Percentiles rank a stretch among this genome's conserved stretches.
Evolutionary conservation across 805 yeast genomes (phyloP).

Genomic region (Pichia rugopelliculosa): DNA sequence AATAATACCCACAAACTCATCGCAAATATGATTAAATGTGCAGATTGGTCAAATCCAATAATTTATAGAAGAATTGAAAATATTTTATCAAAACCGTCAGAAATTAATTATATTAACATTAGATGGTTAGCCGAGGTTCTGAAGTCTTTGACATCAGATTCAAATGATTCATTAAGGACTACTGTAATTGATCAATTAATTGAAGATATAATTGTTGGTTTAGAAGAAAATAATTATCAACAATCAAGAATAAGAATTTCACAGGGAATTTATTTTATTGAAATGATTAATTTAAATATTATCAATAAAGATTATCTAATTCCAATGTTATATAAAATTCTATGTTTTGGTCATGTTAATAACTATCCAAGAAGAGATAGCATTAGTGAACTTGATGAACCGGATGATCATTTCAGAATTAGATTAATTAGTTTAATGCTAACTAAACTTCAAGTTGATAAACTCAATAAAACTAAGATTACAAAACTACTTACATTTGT

Average conservation of each 20-base stretch:
- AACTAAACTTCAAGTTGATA: conserved; percentile 18
- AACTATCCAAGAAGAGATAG: conserved; percentile 45
- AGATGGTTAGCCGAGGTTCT: conserved; percentile 43
- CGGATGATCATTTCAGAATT: conserved; percentile 66
- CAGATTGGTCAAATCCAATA: conserved; percentile 41
- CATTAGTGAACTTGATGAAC: conserved; percentile 44
- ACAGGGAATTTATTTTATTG: conserved; percentile 52
- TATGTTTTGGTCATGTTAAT: conserved; percentile 59
- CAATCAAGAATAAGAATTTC: conserved; percentile 55
- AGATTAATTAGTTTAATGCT: conserved; percentile 44
- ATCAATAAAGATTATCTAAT: conserved; percentile 40
- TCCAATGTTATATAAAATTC: conserved; percentile 46
- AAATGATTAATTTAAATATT: conserved; percentile 42
- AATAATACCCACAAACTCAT: conserved; percentile 30
- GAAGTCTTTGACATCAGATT: conserved; percentile 25
- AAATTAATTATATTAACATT: conserved; percentile 51
- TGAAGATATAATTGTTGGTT: conserved; percentile 57
- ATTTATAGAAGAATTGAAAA: conserved; percentile 24
- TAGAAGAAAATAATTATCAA: conserved; percentile 57
- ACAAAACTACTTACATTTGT: conserved; percentile 29
- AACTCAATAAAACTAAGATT: conserved; percentile 4
- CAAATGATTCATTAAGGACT: conserved; percentile 21
- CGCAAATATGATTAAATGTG: conserved; percentile 31
- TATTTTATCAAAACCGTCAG: conserved; percentile 53
- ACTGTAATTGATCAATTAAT: conserved; percentile 51